Evolutionary conservation across 257 asterid genomes (phyloP), one percentile per base, ranked within the genome.

Genomic region (Mitragyna speciosa): DNA sequence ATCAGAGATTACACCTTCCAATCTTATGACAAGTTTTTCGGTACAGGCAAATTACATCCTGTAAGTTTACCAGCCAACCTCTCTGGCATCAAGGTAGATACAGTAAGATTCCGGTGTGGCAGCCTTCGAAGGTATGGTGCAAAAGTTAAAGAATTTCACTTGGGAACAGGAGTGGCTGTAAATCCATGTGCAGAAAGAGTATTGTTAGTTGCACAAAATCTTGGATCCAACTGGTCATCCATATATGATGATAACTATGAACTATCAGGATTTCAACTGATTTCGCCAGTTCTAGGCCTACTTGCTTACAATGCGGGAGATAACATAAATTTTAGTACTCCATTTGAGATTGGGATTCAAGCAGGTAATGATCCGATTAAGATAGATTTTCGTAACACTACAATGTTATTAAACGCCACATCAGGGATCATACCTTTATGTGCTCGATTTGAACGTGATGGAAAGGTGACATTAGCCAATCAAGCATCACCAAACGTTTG

Each of bases 41-140:
- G 75, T 22, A 95, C 99, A 3, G 98, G 97, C 0, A 85, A 88
- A 66, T 43, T 90, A 0, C 90, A 89, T 79, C 47, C 69, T 3
- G 83, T 95, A 36, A 16, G 64, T 20, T 88, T 95, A 48, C 93
- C 97, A 1, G 76, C 96, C 16, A 90, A 91, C 19, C 96, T 95
- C 56, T 86, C 97, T 0, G 98, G 93, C 74, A 86, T 95, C 73
- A 58, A 76, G 39, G 93, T 89, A 15, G 88, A 91, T 48, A 75
- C 91, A 0, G 78, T 90, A 8, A 87, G 93, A 68, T 79, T 86
- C 76, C 86, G 99, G 0, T 95, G 99, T 65, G 99, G 98, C 24
- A 95, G 99, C 45, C 94, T 95, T 0, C 78, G 87, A 15, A 80
- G 99, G 70, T 90, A 93, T 41, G 99, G 99, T 9, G 93, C 94